phyloP scores from a whole-genome alignment of 768 basidiomycete species.

The Mycena alexandri region DNA sequence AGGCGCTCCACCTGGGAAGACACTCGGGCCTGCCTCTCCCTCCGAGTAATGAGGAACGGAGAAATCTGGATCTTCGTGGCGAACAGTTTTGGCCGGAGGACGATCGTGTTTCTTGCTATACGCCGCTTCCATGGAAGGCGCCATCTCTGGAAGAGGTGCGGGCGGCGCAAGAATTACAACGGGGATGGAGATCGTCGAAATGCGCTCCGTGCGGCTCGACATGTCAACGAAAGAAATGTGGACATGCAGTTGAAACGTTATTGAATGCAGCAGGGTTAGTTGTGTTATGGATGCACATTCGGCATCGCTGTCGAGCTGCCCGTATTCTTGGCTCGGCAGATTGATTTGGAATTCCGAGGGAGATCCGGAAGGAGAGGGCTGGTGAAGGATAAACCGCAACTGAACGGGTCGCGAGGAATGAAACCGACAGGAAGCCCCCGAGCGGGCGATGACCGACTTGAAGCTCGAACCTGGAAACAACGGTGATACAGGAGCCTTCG shows the following conservation, averaged over 20 bases:
- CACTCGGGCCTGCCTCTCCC: constrained; percentile 83
- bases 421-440: constrained; percentile 93
- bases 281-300: constrained; percentile 86
- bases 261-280: constrained; percentile 83
- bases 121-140: constrained; percentile 76
- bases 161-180: constrained; percentile 79
- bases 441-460: constrained; percentile 76
- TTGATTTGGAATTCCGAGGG: constrained; percentile 60
- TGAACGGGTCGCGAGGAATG: constrained; percentile 81
- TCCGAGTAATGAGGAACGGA: constrained; percentile 76
- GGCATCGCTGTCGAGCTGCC: constrained; percentile 66
- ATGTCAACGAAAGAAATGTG: constrained; percentile 84
- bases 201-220: constrained; percentile 73
- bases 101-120: constrained; percentile 92
- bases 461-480: constrained; percentile 57
- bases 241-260: constrained; percentile 81
- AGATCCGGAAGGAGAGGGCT: constrained; percentile 63
- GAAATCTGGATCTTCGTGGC: constrained; percentile 74
- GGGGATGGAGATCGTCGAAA: constrained; percentile 75
- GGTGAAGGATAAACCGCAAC: constrained; percentile 86
- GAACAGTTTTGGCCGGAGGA: constrained; percentile 78
- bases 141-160: constrained; percentile 84
- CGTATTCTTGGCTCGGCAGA: constrained; percentile 58
- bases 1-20: constrained; percentile 71
- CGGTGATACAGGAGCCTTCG: constrained; percentile 56